Evolutionary conservation across 169 alveolate species (phyloP).

Genomic region (Cystoisospora suis): DNA sequence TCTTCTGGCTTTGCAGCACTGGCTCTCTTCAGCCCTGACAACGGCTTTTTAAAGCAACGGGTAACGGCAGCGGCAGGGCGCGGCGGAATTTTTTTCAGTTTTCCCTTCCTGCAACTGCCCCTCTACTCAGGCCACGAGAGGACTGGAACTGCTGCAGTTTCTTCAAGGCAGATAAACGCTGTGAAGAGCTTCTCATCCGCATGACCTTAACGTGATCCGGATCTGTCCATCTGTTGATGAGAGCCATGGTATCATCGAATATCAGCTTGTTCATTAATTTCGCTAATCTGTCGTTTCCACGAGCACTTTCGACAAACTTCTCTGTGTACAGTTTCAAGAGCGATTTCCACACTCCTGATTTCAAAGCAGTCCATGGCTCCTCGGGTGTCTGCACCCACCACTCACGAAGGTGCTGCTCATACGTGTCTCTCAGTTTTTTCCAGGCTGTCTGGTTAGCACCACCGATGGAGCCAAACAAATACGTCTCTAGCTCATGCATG

Average conservation of each 20-base stretch:
- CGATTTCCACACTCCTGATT: not conserved
- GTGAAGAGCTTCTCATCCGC: too few species aligned
- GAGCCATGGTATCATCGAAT: not conserved
- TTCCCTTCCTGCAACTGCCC: too few species aligned
- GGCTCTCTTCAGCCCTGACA: too few species aligned
- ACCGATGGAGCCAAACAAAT: not conserved
- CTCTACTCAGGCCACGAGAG: too few species aligned
- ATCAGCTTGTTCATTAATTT: not conserved
- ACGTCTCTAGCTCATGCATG: not conserved
- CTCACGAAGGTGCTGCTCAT: not conserved
- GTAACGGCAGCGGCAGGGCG: too few species aligned
- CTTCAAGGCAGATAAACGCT: too few species aligned
- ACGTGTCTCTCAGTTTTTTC: not conserved
- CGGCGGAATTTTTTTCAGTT: too few species aligned
- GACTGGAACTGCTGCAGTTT: too few species aligned
- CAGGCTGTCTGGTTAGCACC: constrained; percentile 5
- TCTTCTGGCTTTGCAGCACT: too few species aligned
- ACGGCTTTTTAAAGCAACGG: too few species aligned
- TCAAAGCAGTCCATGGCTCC: not conserved
- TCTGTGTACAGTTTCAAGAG: not conserved
- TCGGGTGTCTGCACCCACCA: not conserved
- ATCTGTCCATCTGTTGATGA: not conserved
- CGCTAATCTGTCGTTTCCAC: not conserved
- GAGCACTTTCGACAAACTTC: not conserved
- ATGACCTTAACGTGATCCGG: not conserved